Base-by-base conservation (phyloP, 2,329 filamentous ascomycete genomes). In the Fusarium nelsonii region DNA sequence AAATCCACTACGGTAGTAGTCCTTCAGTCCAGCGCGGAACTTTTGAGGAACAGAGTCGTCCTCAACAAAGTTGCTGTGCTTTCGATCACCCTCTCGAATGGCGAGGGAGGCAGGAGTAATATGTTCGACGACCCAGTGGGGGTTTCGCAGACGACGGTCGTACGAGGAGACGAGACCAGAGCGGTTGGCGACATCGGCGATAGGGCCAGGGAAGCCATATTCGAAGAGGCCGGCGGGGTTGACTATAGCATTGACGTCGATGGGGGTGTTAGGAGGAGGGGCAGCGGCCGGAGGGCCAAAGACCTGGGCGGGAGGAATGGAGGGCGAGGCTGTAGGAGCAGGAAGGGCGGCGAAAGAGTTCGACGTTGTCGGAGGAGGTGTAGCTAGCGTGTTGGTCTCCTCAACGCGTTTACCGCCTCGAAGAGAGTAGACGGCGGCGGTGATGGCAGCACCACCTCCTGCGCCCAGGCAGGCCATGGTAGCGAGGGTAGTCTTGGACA, bases 1-100 rank as follows among this genome's bases (percentile, higher is more conserved):
- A 80, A 97, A 99, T 75, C 96, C 96, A 39, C 91, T 94, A 71
- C 95, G 92, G 84, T 91, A 94, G 84, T 99, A 99, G 84, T 99
- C 96, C 79, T 93, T 91, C 60, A 99, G 86, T 79, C 91, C 91
- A 61, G 92, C 96, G 68, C 94, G 91, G 85, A 97, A 99, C 81
- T 92, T 90, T 53, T 91, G 86, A 0, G 96, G 96, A 56, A 99
- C 91, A 26, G 81, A 80, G 4, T 85, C 79, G 80, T 99, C 96
- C 81, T 99, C 95, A 71, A 90, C 80, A 79, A 99, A 99, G 65
- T 82, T 82, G 78, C 90, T 94, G 85, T 95, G 85, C 79, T 93
- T 92, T 76, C 96, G 90, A 82, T 98, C 94, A 72, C 88, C 96
- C 65, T 91, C 89, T 68, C 89, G 89, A 52, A 84, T 79, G 5